A percentile compares a stretch with the other conserved stretches of the same genome.
Evolutionary conservation across 345 rosid species (phyloP).

Genomic region (Salix koriyanagi): DNA sequence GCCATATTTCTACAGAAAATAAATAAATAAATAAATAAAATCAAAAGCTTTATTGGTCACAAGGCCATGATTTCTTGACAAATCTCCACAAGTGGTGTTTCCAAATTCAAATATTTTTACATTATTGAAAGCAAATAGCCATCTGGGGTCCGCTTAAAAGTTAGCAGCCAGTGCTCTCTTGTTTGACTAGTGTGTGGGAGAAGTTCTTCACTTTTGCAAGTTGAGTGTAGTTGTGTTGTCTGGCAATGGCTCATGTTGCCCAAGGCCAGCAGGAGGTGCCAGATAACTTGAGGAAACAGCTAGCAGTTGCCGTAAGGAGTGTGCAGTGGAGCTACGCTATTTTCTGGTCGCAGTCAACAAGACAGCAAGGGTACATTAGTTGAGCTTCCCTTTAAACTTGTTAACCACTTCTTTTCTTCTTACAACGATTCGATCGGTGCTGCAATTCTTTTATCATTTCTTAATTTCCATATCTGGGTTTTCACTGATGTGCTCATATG

Average conservation of each 20-base stretch:
- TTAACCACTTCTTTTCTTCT: not conserved
- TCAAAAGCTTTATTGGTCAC: not conserved
- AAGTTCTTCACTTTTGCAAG: not conserved
- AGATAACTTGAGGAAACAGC: conserved; percentile 56
- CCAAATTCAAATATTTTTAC: not conserved
- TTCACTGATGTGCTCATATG: too few relatives aligned
- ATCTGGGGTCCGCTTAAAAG: not conserved
- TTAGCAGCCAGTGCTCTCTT: not conserved
- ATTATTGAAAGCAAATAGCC: not conserved
- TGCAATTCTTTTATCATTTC: not conserved
- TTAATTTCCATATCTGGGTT: conserved; percentile 1
- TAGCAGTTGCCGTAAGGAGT: conserved; percentile 78
- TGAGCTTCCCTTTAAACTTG: not conserved
- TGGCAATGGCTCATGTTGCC: conserved; percentile 45
- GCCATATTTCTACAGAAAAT: not conserved
- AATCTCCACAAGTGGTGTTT: not conserved
- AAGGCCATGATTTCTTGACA: not conserved
- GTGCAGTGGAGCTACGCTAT: conserved; percentile 91
- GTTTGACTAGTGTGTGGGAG: not conserved
- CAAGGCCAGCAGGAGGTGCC: conserved; percentile 32
- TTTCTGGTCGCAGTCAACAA: conserved; percentile 78
- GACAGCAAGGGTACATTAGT: conserved; percentile 53
- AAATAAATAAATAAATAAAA: not conserved
- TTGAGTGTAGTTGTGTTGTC: not conserved
- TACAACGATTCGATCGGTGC: not conserved